Conservation (phyloP, 768 basidiomycete species). For the Psilocybe subaeruginosa region DNA sequence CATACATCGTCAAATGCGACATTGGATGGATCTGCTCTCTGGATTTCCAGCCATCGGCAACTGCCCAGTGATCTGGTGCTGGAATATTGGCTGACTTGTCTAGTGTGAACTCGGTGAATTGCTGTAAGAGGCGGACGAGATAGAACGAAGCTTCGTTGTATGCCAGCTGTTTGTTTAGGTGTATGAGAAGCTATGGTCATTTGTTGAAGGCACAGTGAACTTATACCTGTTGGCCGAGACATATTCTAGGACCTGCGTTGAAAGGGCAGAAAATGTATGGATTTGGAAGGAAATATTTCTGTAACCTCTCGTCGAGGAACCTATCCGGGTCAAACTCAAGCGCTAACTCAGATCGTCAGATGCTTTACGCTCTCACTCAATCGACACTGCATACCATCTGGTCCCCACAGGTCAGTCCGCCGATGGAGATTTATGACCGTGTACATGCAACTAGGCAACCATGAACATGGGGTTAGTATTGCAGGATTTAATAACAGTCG, state of each 20-base stretch:
- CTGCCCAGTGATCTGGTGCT: conserved; percentile 29
- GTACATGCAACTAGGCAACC: conserved; percentile 29
- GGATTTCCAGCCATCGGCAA: conserved; percentile 30
- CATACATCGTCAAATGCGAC: conserved; percentile 46
- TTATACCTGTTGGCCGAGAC: conserved; percentile 42
- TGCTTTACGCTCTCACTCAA: not conserved
- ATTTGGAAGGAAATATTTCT: conserved; percentile 48
- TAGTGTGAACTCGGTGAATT: conserved; percentile 36
- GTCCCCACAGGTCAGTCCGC: conserved; percentile 67
- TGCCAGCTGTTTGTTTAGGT: conserved; percentile 49
- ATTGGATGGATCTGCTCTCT: conserved; percentile 42
- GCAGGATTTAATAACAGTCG: not conserved
- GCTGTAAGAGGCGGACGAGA: conserved; percentile 53
- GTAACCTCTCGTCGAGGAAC: conserved; percentile 53
- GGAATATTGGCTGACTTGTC: conserved; percentile 10
- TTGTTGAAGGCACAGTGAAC: not conserved
- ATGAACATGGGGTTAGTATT: not conserved
- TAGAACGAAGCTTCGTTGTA: conserved; percentile 69
- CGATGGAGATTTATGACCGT: conserved; percentile 62
- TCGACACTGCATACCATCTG: conserved; percentile 48
- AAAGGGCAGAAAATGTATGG: conserved; percentile 42
- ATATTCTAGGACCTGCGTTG: conserved; percentile 41
- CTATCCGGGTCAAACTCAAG: conserved; percentile 56
- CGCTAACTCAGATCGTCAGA: conserved; percentile 28
- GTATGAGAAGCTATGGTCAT: not conserved